Evolutionary conservation across 345 rosid genomes (phyloP).

Genomic region (Laguncularia racemosa): DNA sequence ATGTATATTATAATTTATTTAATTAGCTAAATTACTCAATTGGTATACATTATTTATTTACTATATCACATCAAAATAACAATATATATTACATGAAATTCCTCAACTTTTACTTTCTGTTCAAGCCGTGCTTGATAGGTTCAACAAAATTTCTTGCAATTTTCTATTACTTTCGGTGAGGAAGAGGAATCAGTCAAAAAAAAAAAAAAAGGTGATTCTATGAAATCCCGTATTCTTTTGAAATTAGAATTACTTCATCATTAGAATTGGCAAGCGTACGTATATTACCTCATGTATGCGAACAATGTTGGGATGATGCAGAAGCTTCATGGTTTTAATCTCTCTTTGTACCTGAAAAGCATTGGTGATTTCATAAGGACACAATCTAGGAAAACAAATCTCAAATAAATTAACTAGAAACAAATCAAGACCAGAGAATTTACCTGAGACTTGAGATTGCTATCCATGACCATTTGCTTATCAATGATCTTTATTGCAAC

Average conservation of each 20-base stretch:
- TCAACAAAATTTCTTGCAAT: too few species aligned
- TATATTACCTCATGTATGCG: conserved; percentile 69
- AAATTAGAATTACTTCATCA: not conserved
- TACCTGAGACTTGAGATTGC: conserved; percentile 66
- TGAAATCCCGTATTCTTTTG: too few species aligned
- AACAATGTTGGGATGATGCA: conserved; percentile 74
- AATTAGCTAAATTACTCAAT: too few species aligned
- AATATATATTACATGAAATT: too few species aligned
- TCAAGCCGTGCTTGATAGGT: too few species aligned
- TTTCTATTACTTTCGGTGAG: too few species aligned
- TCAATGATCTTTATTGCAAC: conserved; percentile 84
- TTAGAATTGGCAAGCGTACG: not conserved
- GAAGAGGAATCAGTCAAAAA: too few species aligned
- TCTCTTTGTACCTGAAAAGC: conserved; percentile 57
- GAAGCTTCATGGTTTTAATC: conserved; percentile 81
- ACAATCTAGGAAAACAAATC: not conserved
- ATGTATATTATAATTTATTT: not conserved
- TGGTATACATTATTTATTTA: too few species aligned
- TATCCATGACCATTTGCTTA: conserved; percentile 58
- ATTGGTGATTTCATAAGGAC: too few species aligned
- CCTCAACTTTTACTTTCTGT: too few species aligned
- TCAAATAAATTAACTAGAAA: conserved; percentile 2
- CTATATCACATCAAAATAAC: too few species aligned
- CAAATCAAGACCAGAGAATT: not conserved
- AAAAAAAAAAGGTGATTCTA: too few species aligned